These are phyloP conservation scores for Herpomyces periplanetae DNA, from an alignment of 2,329 filamentous ascomycete genomes.

Conservation along the genomic window DNA sequence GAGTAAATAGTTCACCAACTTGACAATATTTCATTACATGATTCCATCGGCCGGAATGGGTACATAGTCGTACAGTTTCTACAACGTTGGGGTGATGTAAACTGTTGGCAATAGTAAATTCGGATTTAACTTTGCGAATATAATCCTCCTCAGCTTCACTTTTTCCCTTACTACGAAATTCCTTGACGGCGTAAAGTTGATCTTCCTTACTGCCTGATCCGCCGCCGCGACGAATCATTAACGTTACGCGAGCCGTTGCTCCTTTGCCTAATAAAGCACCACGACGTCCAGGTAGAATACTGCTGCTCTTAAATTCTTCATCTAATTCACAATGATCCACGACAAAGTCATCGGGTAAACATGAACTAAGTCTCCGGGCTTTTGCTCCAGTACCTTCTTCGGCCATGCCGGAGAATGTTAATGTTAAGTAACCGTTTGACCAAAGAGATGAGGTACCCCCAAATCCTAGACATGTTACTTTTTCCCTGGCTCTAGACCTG, in stretches of 20 bases:
- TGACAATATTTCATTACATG: constrained; percentile 78
- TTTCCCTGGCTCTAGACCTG: too few relatives aligned
- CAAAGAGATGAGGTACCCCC: too few relatives aligned
- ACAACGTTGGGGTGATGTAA: constrained; percentile 59
- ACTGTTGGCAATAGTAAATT: constrained; percentile 55
- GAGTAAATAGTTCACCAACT: constrained; percentile 34
- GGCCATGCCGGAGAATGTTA: constrained; percentile 14
- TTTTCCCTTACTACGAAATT: constrained; percentile 32
- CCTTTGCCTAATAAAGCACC: constrained; percentile 43
- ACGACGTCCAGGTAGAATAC: constrained; percentile 26
- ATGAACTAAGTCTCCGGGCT: constrained; percentile 33
- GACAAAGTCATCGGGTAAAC: constrained; percentile 28
- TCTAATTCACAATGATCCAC: constrained; percentile 27
- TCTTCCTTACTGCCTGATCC: too few relatives aligned
- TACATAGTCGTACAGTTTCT: constrained; percentile 32
- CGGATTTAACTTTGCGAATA: constrained; percentile 57
- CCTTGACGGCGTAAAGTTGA: constrained; percentile 47
- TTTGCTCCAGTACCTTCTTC: constrained; percentile 33
- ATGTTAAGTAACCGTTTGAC: too few relatives aligned
- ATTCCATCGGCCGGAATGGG: constrained; percentile 34
- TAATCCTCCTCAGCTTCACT: constrained; percentile 33
- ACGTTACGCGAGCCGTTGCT: constrained; percentile 37
- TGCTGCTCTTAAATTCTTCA: constrained; percentile 26
- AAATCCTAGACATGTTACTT: too few relatives aligned
- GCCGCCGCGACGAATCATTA: constrained; percentile 31